phyloP scores from a whole-genome alignment of 495 filamentous ascomycete species.

The Terfezia claveryi region DNA sequence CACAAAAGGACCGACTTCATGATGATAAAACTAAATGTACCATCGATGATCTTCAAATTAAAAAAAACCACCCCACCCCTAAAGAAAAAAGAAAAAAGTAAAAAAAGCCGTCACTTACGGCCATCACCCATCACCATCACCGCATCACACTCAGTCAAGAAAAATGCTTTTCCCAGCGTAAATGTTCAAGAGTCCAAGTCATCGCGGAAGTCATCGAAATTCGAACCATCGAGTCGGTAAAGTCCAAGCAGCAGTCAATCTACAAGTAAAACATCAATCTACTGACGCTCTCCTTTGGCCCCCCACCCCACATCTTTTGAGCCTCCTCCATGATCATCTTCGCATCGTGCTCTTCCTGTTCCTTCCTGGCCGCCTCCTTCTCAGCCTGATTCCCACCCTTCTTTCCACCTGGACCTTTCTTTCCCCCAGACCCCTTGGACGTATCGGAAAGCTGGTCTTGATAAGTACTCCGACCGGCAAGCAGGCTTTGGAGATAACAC shows the following conservation, averaged over 20 bases:
- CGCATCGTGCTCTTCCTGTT: background rate
- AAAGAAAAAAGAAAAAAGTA: no score
- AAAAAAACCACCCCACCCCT: no score
- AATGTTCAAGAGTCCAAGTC: no score
- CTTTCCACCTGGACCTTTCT: background rate
- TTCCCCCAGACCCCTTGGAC: background rate
- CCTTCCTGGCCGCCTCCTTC: background rate
- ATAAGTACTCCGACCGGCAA: slow-evolving; percentile 6
- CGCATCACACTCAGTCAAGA: no score
- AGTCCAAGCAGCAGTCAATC: background rate
- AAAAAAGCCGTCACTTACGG: no score
- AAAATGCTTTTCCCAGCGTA: no score
- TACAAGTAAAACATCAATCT: background rate
- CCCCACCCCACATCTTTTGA: background rate
- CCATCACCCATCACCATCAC: no score
- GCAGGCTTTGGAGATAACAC: slow-evolving; percentile 37
- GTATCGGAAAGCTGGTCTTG: background rate
- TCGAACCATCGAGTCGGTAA: no score
- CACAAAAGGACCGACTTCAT: no score
- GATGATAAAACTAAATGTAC: no score
- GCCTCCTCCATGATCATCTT: background rate
- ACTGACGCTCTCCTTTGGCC: background rate
- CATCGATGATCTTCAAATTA: no score
- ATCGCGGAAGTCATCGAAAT: no score
- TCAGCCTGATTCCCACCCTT: background rate